Conservation (phyloP, 495 filamentous ascomycete genomes). For the Cladorrhinum samala region DNA sequence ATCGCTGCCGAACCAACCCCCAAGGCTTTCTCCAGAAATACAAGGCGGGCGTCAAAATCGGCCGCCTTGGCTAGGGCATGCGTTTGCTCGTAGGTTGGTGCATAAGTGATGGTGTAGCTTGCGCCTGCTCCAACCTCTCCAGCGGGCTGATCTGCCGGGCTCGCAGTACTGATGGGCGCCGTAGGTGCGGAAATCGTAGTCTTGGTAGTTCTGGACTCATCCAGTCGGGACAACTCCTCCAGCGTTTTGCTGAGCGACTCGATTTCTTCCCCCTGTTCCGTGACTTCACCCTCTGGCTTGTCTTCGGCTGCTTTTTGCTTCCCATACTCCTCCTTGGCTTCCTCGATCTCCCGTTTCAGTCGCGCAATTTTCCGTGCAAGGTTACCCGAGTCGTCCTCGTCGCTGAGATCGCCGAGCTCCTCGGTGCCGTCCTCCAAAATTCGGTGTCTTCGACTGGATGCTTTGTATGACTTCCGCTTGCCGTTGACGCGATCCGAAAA, state of each 20-base stretch:
- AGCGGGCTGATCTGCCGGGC: slow-evolving; percentile 5
- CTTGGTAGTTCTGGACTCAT: slow-evolving; percentile 22
- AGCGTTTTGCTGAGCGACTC: slow-evolving; percentile 60
- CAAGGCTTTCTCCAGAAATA: slow-evolving; percentile 70
- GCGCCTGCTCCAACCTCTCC: slow-evolving; percentile 14
- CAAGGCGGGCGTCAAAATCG: slow-evolving; percentile 77
- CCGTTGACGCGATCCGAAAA: slow-evolving; percentile 75
- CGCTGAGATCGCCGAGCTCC: slow-evolving; percentile 59
- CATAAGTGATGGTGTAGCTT: slow-evolving; percentile 51
- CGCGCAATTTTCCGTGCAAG: slow-evolving; percentile 71
- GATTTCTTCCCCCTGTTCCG: slow-evolving; percentile 35
- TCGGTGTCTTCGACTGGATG: slow-evolving; percentile 58
- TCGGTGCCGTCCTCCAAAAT: slow-evolving; percentile 53
- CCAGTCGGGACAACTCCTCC: slow-evolving; percentile 46
- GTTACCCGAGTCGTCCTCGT: slow-evolving; percentile 57
- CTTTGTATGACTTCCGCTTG: slow-evolving; percentile 76
- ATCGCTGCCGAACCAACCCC: slow-evolving; percentile 67
- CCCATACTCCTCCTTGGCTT: slow-evolving; percentile 63
- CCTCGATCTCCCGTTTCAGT: slow-evolving; percentile 69
- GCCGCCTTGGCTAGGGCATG: slow-evolving; percentile 73
- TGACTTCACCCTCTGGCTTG: slow-evolving; percentile 22
- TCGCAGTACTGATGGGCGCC: slow-evolving; percentile 8
- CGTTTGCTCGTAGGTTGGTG: slow-evolving; percentile 52
- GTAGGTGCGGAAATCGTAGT: slow-evolving; percentile 26
- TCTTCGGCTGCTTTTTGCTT: slow-evolving; percentile 39